A percentile compares a stretch with the other conserved stretches of the same genome.
Conservation (phyloP, 2,329 filamentous ascomycete species). For the Claviceps sp. region DNA sequence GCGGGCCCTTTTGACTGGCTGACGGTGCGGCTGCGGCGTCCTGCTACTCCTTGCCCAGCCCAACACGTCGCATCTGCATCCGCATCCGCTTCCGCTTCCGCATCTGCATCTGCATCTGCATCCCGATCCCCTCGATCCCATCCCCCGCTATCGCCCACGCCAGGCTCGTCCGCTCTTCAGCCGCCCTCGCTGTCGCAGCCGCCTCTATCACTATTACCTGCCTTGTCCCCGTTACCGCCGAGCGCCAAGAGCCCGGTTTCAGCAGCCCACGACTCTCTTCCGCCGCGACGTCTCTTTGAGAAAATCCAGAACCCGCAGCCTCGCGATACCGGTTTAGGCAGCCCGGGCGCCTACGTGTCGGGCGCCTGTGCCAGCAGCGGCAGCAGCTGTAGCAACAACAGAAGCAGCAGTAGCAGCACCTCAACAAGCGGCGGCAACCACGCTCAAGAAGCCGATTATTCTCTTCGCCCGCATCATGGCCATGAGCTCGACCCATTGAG, state of each 20-base stretch:
- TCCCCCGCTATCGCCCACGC: slow-evolving; percentile 4
- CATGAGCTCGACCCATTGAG: slow-evolving; percentile 15
- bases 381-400: too few species aligned
- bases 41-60: neutral
- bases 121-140: slow-evolving; percentile 4
- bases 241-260: neutral
- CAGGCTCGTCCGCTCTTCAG: neutral
- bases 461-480: slow-evolving; percentile 7
- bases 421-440: slow-evolving; percentile 10
- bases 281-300: neutral
- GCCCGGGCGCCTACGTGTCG: slow-evolving; percentile 1
- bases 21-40: neutral
- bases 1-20: neutral
- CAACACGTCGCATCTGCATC: neutral
- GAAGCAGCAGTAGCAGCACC: neutral
- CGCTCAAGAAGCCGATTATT: slow-evolving; percentile 5
- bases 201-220: neutral
- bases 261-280: neutral
- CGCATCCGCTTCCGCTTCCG: neutral
- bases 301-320: neutral
- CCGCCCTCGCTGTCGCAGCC: slow-evolving; percentile 1
- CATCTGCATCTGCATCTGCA: neutral
- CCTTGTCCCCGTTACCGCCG: neutral
- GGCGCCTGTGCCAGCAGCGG: slow-evolving; percentile 4
- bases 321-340: neutral